Percentiles rank a stretch among this genome's conserved stretches.
Conservation (phyloP, 306 rosid species). For the Inga leiocalycina region DNA sequence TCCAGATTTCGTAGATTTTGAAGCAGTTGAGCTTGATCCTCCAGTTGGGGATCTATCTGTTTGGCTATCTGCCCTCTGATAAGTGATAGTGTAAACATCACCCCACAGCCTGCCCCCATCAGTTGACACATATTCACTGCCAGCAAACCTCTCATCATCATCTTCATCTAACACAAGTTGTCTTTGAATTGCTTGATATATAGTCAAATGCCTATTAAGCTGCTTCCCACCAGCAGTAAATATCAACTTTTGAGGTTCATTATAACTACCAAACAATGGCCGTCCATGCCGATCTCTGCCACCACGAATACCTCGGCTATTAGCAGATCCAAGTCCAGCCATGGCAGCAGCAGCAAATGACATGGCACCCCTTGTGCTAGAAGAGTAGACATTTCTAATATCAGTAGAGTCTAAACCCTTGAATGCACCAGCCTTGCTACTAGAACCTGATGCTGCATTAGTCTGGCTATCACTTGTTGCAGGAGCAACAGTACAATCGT, state of each 20-base stretch:
- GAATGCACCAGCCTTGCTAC: constrained; percentile 77
- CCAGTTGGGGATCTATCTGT: constrained; percentile 66
- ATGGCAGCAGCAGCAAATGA: constrained; percentile 99
- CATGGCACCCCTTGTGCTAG: constrained; percentile 89
- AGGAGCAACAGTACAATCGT: constrained; percentile 66
- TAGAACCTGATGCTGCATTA: constrained; percentile 87
- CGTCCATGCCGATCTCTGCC: constrained; percentile 90
- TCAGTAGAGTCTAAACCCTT: constrained; percentile 76
- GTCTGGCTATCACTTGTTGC: constrained; percentile 71
- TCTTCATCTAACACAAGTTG: constrained; percentile 94
- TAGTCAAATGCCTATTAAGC: constrained; percentile 88
- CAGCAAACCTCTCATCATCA: constrained; percentile 90
- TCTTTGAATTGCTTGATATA: constrained; percentile 95
- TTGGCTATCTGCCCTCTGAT: constrained; percentile 86
- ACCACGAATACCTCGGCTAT: constrained; percentile 83
- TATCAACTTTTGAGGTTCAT: constrained; percentile 77
- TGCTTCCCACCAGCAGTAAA: constrained; percentile 94
- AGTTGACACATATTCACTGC: constrained; percentile 70
- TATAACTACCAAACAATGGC: constrained; percentile 64
- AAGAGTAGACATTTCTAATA: constrained; percentile 71
- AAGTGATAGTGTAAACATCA: constrained; percentile 84
- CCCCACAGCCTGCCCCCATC: constrained; percentile 99
- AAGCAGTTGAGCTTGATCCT: constrained; percentile 62
- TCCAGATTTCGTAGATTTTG: constrained; percentile 67
- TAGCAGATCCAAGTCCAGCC: constrained; percentile 95